A percentile compares a stretch with the other conserved stretches of the same genome.
Evolutionary conservation across 768 basidiomycete species (phyloP).

Genomic region (Mycena kentingensis): DNA sequence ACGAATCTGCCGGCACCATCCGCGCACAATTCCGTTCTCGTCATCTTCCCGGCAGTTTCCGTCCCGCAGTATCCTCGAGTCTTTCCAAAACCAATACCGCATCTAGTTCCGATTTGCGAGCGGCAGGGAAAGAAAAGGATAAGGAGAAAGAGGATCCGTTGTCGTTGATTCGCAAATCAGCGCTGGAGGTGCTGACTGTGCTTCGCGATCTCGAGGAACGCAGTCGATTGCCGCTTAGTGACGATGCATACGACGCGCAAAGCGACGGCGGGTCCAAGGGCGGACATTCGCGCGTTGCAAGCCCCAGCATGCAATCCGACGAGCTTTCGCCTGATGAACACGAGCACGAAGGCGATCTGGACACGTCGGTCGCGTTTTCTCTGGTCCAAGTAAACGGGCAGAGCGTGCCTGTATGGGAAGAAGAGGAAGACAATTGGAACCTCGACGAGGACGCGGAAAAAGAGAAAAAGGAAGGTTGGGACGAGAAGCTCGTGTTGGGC

Average conservation of each 20-base stretch:
- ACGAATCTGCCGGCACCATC: constrained; percentile 62
- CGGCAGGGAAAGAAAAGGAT: constrained; percentile 5
- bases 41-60: constrained; percentile 41
- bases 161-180: constrained; percentile 69
- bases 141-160: constrained; percentile 52
- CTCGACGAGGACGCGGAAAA: constrained; percentile 46
- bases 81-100: constrained; percentile 26
- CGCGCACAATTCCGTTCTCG: constrained; percentile 58
- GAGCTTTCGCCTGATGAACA: constrained; percentile 45
- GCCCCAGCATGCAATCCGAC: constrained; percentile 37
- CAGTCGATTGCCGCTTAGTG: constrained; percentile 71
- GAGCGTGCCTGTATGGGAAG: constrained; percentile 80
- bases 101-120: constrained; percentile 14
- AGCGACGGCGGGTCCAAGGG: constrained; percentile 59
- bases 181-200: constrained; percentile 80
- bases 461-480: constrained; percentile 75
- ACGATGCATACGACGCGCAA: constrained; percentile 82
- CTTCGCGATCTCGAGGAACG: constrained; percentile 82
- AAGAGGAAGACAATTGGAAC: constrained; percentile 53
- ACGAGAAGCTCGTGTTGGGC: constrained; percentile 76
- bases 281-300: constrained; percentile 46
- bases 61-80: constrained; percentile 37
- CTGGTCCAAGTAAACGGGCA: constrained; percentile 70
- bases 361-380: constrained; percentile 67
- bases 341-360: constrained; percentile 47